phyloP scores from a whole-genome alignment of 2,329 filamentous ascomycete species.

The Colletotrichum aenigma region DNA sequence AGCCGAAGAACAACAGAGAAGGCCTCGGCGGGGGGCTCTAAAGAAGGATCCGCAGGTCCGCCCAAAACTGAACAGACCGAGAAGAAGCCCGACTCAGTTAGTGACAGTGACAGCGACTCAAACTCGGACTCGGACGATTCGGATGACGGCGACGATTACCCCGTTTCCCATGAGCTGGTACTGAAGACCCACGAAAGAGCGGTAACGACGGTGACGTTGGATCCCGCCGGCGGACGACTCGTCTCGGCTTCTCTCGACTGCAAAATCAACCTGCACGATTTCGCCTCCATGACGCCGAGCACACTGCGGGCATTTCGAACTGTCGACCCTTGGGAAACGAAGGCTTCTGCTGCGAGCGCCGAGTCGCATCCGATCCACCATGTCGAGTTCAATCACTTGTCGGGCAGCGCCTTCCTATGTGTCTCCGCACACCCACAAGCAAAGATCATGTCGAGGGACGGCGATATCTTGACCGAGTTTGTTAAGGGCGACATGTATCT shows the following conservation, averaged over 20 bases:
- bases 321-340: slow-evolving; percentile 83
- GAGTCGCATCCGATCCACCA: slow-evolving; percentile 91
- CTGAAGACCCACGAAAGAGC: slow-evolving; percentile 91
- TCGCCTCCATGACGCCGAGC: slow-evolving; percentile 92
- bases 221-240: slow-evolving; percentile 83
- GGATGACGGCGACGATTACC: slow-evolving; percentile 85
- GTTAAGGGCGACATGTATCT: slow-evolving; percentile 99
- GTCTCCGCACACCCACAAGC: slow-evolving; percentile 89
- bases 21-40: slow-evolving; percentile 27
- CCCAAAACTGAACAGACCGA: slow-evolving; percentile 26
- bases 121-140: slow-evolving; percentile 62
- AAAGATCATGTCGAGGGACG: slow-evolving; percentile 87
- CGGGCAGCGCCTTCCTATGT: slow-evolving; percentile 82
- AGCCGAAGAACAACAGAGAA: slow-evolving; percentile 66
- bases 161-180: slow-evolving; percentile 89
- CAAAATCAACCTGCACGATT: slow-evolving; percentile 91
- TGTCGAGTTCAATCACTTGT: slow-evolving; percentile 83
- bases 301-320: slow-evolving; percentile 94
- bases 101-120: slow-evolving; percentile 51
- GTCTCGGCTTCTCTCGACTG: slow-evolving; percentile 93
- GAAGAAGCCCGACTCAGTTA: slow-evolving; percentile 25
- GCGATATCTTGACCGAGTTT: slow-evolving; percentile 84
- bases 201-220: slow-evolving; percentile 82
- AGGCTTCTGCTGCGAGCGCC: slow-evolving; percentile 68
- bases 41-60: slow-evolving; percentile 30